Evolutionary conservation across 805 yeast genomes (phyloP).

Genomic region (Starmerella floricola): DNA sequence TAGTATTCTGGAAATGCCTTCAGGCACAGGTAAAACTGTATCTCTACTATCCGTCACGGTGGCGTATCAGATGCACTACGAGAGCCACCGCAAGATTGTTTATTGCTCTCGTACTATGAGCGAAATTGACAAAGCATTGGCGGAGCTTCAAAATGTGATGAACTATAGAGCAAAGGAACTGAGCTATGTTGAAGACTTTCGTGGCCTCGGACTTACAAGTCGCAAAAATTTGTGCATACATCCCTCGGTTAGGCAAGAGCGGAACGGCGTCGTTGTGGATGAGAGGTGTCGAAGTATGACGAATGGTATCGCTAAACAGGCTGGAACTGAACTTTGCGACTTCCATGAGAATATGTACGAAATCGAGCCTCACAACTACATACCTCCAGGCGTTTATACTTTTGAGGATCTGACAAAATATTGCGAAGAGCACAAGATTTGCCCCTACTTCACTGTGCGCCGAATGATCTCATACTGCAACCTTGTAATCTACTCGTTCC

Average conservation of each 20-base stretch:
- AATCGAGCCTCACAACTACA: slow-evolving; percentile 72
- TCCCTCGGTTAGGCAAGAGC: slow-evolving; percentile 73
- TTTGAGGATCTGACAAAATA: slow-evolving; percentile 71
- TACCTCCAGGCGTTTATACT: slow-evolving; percentile 90
- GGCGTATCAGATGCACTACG: slow-evolving; percentile 87
- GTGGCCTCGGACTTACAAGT: slow-evolving; percentile 87
- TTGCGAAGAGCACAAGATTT: slow-evolving; percentile 67
- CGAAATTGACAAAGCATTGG: slow-evolving; percentile 92
- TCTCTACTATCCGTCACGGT: slow-evolving; percentile 82
- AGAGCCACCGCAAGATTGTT: slow-evolving; percentile 85
- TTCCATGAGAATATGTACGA: slow-evolving; percentile 85
- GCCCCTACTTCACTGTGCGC: slow-evolving; percentile 96
- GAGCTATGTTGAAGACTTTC: slow-evolving; percentile 77
- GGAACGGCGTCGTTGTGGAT: slow-evolving; percentile 87
- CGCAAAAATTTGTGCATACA: slow-evolving; percentile 91
- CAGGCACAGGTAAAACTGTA: slow-evolving; percentile 97
- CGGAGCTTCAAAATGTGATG: slow-evolving; percentile 82
- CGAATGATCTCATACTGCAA: slow-evolving; percentile 91
- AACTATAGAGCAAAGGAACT: slow-evolving; percentile 69
- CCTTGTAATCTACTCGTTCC: slow-evolving; percentile 90
- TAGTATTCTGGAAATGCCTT: slow-evolving; percentile 96
- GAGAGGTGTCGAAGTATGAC: slow-evolving; percentile 93
- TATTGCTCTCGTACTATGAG: slow-evolving; percentile 99
- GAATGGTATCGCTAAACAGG: slow-evolving; percentile 69
- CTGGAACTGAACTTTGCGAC: slow-evolving; percentile 57